Percentiles rank a stretch among this genome's conserved stretches.
Conservation (phyloP, 2,329 filamentous ascomycete species). For the Xylariaceae sp. region DNA sequence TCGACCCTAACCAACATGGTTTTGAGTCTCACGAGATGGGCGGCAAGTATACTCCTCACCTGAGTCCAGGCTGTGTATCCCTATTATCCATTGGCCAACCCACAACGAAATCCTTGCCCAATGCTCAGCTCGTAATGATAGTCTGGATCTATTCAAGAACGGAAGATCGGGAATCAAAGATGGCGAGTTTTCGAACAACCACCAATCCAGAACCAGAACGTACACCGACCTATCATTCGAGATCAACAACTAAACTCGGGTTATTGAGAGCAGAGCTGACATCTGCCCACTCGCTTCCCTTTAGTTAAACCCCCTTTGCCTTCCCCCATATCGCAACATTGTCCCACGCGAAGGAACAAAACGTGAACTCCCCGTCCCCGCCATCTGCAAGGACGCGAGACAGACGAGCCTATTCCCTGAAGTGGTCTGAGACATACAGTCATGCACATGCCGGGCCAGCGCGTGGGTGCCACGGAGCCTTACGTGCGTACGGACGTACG, state of each 20-base stretch:
- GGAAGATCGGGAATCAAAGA: no score
- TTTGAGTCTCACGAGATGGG: neutral
- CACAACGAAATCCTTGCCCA: no score
- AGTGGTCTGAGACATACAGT: neutral
- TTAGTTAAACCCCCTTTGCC: neutral
- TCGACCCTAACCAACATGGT: neutral
- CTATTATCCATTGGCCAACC: neutral
- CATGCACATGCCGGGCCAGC: neutral
- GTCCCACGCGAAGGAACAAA: neutral
- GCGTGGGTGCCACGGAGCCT: neutral
- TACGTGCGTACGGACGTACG: slow-evolving; percentile 6
- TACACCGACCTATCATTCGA: no score
- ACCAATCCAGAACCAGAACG: no score
- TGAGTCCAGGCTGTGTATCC: neutral
- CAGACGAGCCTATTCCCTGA: neutral
- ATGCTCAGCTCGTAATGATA: no score
- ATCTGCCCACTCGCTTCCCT: neutral
- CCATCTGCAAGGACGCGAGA: slow-evolving; percentile 15
- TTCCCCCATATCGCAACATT: neutral
- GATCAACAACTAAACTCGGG: no score
- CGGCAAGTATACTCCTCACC: neutral
- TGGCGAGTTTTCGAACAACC: no score
- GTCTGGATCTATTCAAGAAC: no score
- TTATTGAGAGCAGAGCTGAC: no score
- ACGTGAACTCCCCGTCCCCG: neutral